Evolutionary conservation across 2,329 filamentous ascomycete species (phyloP), one percentile per base, ranked within the genome.

Genomic region (Onygena corvina): DNA sequence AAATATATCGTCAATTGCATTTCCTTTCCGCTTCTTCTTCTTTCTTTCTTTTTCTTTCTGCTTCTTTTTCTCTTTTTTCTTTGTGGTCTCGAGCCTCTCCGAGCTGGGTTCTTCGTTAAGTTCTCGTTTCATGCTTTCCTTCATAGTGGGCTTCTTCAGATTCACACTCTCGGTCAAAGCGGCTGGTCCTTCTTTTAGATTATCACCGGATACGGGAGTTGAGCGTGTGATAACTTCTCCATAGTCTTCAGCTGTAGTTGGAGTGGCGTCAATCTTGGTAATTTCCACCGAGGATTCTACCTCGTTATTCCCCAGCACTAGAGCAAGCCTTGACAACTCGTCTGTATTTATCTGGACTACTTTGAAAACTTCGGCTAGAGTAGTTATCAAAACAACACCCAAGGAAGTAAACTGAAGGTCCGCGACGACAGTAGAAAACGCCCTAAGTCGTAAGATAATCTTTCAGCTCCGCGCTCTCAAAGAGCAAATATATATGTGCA

Each of bases 1-100:
- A 35, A 92, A 92, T 20, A 90, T 65, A 59, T 81, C 80, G 53
- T 88, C 84, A 49, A 90, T 84, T 35, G 77, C 82, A 60, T 88
- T 79, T 4, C 71, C 70, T 31, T 70, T 75, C 55, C 70, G 76
- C 50, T 73, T 75, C 58, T 72, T 75, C 57, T 76, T 79, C 64
- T 76, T 80, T 60, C 72, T 77, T 52, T 66, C 70, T 50, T 53
- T 46, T 71, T 68, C 62, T 16, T 18, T 40, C 35, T 40, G 11
- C 11, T 40, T 9, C 9, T 47, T 27, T n/a, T 14, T 18, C 31
- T 36, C 36, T 9, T 46, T 14, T 9, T 25, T 16, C 20, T 46
- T 46, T 9, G 21, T 11, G 16, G 18, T 23, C 16, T 21, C 20
- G 9, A 29, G 14, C 16, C n/a, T 23, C 18, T 31, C 44, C 12